These are phyloP conservation scores for Cunninghamia lanceolata DNA, from an alignment of 75 land plant species.

Conservation along the genomic window DNA sequence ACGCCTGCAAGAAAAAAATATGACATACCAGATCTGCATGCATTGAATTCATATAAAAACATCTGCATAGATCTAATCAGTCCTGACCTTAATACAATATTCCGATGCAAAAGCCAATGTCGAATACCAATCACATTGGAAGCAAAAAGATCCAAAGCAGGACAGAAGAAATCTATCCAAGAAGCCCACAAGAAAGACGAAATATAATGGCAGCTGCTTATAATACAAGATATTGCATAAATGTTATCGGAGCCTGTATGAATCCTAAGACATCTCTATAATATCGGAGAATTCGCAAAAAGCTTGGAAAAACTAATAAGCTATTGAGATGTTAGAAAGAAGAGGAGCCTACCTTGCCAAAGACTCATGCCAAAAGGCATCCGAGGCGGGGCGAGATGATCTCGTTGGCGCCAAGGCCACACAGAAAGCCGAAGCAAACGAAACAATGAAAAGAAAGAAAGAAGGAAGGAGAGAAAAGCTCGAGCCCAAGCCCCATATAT, in stretches of 20 bases:
- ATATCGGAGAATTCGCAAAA: not conserved
- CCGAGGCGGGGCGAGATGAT: not conserved
- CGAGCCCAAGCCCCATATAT: not conserved
- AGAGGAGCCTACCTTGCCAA: not conserved
- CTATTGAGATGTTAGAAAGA: not conserved
- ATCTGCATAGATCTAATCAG: not conserved
- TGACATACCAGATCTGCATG: not conserved
- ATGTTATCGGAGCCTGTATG: not conserved
- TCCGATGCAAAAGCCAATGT: not conserved
- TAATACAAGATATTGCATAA: not conserved
- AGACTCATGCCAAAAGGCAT: not conserved
- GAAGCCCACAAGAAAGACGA: not conserved
- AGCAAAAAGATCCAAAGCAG: not conserved
- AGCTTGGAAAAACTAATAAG: not conserved
- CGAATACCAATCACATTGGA: not conserved
- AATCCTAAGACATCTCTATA: not conserved
- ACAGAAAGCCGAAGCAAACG: not conserved
- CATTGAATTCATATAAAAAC: not conserved
- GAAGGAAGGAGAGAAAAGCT: not conserved
- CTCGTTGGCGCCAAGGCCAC: not conserved
- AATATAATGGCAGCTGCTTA: not conserved
- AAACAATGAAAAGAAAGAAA: not conserved
- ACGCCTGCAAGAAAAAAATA: not conserved
- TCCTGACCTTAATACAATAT: not conserved
- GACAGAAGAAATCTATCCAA: not conserved